A percentile compares a stretch with the other conserved stretches of the same genome.
These are phyloP conservation scores for Lippia alba DNA, from an alignment of 305 asterid genomes.

Conservation along the genomic window DNA sequence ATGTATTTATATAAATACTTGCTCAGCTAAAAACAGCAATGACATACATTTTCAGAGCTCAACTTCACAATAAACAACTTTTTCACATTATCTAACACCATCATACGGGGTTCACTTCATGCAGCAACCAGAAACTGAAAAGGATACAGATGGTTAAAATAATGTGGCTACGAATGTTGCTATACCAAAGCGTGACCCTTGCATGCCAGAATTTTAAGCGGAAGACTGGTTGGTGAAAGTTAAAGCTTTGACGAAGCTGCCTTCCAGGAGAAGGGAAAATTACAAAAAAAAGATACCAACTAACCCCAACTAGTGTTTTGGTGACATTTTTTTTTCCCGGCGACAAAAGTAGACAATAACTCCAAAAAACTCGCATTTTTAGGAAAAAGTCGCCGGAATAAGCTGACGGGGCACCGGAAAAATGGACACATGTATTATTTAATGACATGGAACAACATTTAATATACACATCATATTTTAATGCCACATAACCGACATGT, in stretches of 20 bases:
- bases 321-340: no score
- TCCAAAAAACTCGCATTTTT: no score
- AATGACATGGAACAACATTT: no score
- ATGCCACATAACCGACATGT: no score
- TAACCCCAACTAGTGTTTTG: no score
- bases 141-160: conserved; percentile 14
- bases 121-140: conserved; percentile 27
- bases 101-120: conserved; percentile 5
- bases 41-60: neutral
- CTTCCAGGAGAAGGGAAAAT: conserved; percentile 65
- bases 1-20: neutral
- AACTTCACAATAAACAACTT: neutral
- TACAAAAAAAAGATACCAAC: no score
- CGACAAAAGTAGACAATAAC: no score
- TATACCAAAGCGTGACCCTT: conserved; percentile 95
- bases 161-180: conserved; percentile 26
- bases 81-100: conserved; percentile 5
- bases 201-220: conserved; percentile 96
- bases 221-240: conserved; percentile 92
- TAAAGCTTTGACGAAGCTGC: conserved; percentile 85
- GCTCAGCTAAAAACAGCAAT: conserved; percentile 18
- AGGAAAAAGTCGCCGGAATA: no score
- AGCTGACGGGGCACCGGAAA: no score
- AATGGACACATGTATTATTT: no score
- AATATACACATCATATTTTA: no score